phyloP scores from a whole-genome alignment of 2,329 filamentous ascomycete genomes.

The Eutypa lata region DNA sequence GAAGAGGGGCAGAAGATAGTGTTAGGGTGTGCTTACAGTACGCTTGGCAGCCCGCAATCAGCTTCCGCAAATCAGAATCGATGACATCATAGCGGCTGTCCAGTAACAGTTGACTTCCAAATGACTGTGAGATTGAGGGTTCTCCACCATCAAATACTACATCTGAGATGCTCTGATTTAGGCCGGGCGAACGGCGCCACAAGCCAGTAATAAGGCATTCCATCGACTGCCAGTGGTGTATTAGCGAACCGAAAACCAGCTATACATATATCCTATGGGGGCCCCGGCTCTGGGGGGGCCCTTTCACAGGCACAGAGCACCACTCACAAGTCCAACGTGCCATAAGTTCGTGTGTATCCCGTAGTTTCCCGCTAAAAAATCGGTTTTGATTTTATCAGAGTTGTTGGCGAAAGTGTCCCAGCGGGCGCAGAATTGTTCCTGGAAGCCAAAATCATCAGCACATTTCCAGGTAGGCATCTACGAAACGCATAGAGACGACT shows the following conservation, averaged over 20 bases:
- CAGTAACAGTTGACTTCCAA: neutral
- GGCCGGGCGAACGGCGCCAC: no score
- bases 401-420: conserved; percentile 13
- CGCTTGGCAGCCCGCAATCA: neutral
- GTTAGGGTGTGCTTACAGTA: neutral
- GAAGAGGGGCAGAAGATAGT: no score
- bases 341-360: conserved; percentile 15
- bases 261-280: no score
- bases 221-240: neutral
- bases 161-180: no score
- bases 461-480: neutral
- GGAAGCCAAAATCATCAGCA: neutral
- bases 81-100: neutral
- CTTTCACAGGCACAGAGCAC: neutral
- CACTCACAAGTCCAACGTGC: conserved; percentile 10
- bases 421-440: conserved; percentile 17
- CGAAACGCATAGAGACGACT: neutral
- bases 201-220: neutral
- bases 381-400: neutral
- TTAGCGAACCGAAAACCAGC: no score
- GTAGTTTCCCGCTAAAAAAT: conserved; percentile 14
- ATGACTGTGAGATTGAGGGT: neutral
- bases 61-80: neutral
- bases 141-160: no score
- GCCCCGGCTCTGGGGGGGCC: no score